phyloP scores from a whole-genome alignment of 805 yeast genomes.

The Pichia pseudocactophila region DNA sequence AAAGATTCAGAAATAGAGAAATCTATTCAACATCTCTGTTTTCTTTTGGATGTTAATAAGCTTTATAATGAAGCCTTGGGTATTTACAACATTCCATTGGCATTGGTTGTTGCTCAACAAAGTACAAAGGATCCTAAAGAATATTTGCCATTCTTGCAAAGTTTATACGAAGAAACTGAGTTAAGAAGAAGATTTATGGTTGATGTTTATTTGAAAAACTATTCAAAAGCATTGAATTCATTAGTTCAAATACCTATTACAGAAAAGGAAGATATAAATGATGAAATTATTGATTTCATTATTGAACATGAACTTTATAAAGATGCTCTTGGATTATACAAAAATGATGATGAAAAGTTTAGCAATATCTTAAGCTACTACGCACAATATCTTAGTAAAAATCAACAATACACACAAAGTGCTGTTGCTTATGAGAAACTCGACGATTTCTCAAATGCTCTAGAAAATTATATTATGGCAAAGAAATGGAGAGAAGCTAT shows the following conservation, averaged over 20 bases:
- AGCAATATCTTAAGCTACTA: constrained; percentile 46
- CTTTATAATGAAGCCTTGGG: constrained; percentile 76
- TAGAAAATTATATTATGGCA: constrained; percentile 59
- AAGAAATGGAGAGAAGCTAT: constrained; percentile 85
- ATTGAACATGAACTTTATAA: constrained; percentile 61
- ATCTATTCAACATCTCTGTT: constrained; percentile 76
- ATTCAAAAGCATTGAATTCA: constrained; percentile 60
- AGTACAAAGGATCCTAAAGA: constrained; percentile 98
- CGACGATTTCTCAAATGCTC: constrained; percentile 46
- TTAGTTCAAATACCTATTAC: constrained; percentile 41
- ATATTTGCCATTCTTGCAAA: constrained; percentile 84
- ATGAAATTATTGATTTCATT: constrained; percentile 62
- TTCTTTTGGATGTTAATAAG: constrained; percentile 79
- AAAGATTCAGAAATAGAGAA: constrained; percentile 42
- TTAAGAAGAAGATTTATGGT: constrained; percentile 65
- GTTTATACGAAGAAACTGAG: constrained; percentile 57
- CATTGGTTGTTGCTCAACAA: constrained; percentile 84
- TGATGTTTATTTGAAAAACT: constrained; percentile 66
- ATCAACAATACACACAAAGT: constrained; percentile 60
- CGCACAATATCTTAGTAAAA: constrained; percentile 52
- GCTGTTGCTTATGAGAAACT: constrained; percentile 72
- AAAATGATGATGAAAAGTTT: constrained; percentile 46
- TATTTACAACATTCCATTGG: constrained; percentile 69
- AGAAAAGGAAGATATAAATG: constrained; percentile 28
- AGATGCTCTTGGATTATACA: constrained; percentile 55